These are phyloP conservation scores for Pleodorina starrii DNA, from an alignment of 139 green algal genomes.

Conservation along the genomic window DNA sequence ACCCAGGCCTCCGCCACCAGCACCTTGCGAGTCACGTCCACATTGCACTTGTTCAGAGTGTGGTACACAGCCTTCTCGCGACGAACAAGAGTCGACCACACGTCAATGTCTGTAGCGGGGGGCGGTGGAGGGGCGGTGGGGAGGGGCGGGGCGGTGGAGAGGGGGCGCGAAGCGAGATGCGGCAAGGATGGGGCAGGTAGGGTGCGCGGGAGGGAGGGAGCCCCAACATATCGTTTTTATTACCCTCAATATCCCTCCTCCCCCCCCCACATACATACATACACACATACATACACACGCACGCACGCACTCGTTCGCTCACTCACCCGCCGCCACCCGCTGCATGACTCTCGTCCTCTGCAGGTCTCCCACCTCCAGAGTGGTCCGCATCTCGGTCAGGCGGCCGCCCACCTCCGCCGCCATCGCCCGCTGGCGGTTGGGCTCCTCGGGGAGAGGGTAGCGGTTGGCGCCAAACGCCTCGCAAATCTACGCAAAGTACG, in stretches of 20 bases:
- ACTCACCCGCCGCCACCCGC: constrained; percentile 69
- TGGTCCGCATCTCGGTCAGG: constrained; percentile 92
- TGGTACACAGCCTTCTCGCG: constrained; percentile 97
- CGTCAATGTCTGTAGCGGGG: background rate
- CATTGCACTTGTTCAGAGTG: constrained; percentile 96
- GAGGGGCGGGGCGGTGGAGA: too few relatives aligned
- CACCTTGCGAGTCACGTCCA: constrained; percentile 95
- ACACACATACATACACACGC: background rate
- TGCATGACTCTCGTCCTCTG: constrained; percentile 83
- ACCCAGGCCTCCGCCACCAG: constrained; percentile 97
- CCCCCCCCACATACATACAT: too few relatives aligned
- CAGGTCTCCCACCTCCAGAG: constrained; percentile 88
- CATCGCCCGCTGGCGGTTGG: constrained; percentile 90
- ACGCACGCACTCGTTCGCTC: background rate
- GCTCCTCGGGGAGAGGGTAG: constrained; percentile 98
- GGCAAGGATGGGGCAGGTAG: too few relatives aligned
- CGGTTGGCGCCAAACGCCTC: constrained; percentile 96
- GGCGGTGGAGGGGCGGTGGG: background rate
- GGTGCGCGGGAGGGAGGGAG: too few relatives aligned
- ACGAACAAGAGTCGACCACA: constrained; percentile 44
- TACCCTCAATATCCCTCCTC: too few relatives aligned
- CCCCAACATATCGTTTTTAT: too few relatives aligned
- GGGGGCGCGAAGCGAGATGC: too few relatives aligned
- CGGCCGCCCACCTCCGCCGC: constrained; percentile 82
- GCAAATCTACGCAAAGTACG: too few relatives aligned